Conservation (phyloP, 768 basidiomycete genomes). For the Trametes maxima region DNA sequence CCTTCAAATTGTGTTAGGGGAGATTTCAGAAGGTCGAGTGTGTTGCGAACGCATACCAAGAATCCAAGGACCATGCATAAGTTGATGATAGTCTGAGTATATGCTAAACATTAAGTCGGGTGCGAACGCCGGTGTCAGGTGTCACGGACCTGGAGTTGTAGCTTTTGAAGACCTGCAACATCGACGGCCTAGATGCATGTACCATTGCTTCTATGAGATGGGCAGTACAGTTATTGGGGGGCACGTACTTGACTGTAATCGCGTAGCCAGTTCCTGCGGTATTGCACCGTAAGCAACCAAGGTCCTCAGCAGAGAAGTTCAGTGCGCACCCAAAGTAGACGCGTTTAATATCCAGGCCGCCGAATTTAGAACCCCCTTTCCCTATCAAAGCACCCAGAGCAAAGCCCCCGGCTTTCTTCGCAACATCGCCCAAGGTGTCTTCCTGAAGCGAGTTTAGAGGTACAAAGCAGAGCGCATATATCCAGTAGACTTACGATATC, state of each 20-base stretch:
- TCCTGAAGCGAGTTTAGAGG: conserved; percentile 49
- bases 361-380: conserved; percentile 67
- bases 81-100: conserved; percentile 76
- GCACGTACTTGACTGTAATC: conserved; percentile 75
- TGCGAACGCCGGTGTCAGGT: neutral
- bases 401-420: conserved; percentile 61
- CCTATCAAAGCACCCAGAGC: conserved; percentile 57
- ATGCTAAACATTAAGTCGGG: neutral
- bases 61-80: conserved; percentile 91
- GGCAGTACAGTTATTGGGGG: neutral
- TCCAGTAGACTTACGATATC: conserved; percentile 60
- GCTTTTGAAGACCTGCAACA: conserved; percentile 75
- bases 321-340: conserved; percentile 75
- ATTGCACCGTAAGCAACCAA: neutral
- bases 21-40: neutral
- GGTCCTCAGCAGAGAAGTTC: neutral
- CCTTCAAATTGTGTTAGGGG: conserved; percentile 40
- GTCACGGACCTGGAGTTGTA: conserved; percentile 60
- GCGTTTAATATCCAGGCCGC: conserved; percentile 78
- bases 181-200: conserved; percentile 67
- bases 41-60: conserved; percentile 55
- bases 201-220: neutral
- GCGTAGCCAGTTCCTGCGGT: conserved; percentile 78
- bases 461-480: neutral
- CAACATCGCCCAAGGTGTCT: conserved; percentile 62